A percentile compares a stretch with the other conserved stretches of the same genome.
Conservation (phyloP, 2,329 filamentous ascomycete genomes). For the Trichocomaceae sp. region DNA sequence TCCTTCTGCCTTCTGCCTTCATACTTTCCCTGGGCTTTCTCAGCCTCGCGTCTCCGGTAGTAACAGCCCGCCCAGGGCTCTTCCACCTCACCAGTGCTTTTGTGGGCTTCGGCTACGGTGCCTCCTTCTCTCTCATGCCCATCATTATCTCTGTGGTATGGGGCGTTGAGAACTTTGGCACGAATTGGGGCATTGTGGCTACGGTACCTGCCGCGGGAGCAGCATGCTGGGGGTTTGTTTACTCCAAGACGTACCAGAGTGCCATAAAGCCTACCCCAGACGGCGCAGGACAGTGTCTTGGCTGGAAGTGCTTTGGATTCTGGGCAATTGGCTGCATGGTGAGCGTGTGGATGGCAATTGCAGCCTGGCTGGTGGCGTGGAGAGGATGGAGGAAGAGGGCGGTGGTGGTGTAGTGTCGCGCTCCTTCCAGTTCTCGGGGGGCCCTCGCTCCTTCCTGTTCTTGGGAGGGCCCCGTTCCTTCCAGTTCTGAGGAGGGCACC, state of each 20-base stretch:
- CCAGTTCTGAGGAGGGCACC: no score
- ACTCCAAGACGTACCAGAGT: constrained; percentile 50
- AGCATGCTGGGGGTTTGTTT: constrained; percentile 85
- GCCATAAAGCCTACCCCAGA: constrained; percentile 13
- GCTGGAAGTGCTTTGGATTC: constrained; percentile 75
- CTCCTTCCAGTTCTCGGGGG: not conserved
- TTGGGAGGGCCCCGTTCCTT: no score
- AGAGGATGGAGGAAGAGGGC: constrained; percentile 73
- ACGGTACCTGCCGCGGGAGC: constrained; percentile 85
- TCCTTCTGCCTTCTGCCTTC: constrained; percentile 69
- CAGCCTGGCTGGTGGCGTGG: constrained; percentile 72
- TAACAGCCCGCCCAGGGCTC: constrained; percentile 67
- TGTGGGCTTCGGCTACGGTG: constrained; percentile 87
- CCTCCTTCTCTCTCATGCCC: constrained; percentile 79
- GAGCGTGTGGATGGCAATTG: constrained; percentile 71
- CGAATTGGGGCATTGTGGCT: constrained; percentile 93
- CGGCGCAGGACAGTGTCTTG: constrained; percentile 62
- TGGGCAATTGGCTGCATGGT: constrained; percentile 69
- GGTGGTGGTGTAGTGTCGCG: constrained; percentile 52
- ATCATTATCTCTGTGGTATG: constrained; percentile 96
- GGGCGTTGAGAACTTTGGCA: constrained; percentile 98
- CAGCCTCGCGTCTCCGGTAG: constrained; percentile 70
- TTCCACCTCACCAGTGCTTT: constrained; percentile 82
- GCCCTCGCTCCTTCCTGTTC: no score
- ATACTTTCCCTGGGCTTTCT: constrained; percentile 70